Evolutionary conservation across 306 rosid genomes (phyloP).

Genomic region (Benincasa hispida): DNA sequence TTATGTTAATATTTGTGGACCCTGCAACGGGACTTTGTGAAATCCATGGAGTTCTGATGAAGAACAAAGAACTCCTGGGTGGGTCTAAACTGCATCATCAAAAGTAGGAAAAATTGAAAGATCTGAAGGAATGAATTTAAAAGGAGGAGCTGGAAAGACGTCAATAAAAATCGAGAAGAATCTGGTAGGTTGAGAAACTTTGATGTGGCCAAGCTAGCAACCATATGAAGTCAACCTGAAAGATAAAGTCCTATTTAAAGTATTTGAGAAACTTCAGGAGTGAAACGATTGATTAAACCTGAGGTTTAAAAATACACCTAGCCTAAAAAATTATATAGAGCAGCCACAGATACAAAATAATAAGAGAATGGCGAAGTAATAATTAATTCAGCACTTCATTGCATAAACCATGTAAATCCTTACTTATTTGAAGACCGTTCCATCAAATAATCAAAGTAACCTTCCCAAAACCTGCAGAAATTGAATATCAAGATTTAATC

Average conservation of each 20-base stretch:
- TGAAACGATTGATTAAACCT: not conserved
- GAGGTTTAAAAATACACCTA: not conserved
- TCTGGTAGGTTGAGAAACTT: not conserved
- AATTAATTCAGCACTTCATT: not conserved
- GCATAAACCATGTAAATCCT: constrained; percentile 16
- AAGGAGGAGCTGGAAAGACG: not conserved
- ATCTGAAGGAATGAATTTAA: not conserved
- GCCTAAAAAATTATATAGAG: not conserved
- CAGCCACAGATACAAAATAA: not conserved
- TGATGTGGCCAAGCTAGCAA: not conserved
- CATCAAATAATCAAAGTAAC: constrained; percentile 89
- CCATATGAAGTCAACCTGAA: not conserved
- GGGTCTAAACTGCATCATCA: not conserved
- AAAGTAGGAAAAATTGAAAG: not conserved
- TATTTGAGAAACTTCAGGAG: not conserved
- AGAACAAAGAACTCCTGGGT: not conserved
- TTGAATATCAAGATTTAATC: not conserved
- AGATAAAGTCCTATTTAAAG: not conserved
- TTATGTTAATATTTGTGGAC: not conserved
- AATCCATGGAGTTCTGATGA: not conserved
- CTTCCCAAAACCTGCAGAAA: constrained; percentile 84
- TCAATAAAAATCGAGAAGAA: not conserved
- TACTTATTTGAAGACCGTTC: constrained; percentile 82
- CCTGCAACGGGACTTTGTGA: not conserved
- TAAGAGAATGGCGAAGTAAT: not conserved